Base-by-base conservation (phyloP, 169 alveolate genomes). In the Plasmodium knowlesi region DNA sequence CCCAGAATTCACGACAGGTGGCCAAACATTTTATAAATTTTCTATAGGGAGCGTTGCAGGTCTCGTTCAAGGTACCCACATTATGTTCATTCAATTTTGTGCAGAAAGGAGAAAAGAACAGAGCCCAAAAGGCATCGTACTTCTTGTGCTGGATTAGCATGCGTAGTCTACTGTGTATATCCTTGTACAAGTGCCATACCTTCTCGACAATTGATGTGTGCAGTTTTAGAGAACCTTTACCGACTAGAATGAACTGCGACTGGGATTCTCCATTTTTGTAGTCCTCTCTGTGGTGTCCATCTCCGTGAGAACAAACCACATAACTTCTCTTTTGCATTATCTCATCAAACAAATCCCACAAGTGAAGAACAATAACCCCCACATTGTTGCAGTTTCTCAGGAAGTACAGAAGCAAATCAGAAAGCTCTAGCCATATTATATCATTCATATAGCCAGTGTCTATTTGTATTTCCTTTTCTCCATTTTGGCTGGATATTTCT, bases 381-480 rank as follows among this genome's bases (percentile, higher is more conserved):
- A 80, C 72, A 8, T 14, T 8, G 57, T 14, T 74, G 41, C 14
- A 22, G 3, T 2, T 73, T 57, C 61, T 14, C 41, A 16, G 25
- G 4, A 10, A 46, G 76, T 85, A 43, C 32, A 73, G 53, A 16
- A 85, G 84, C 37, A 83, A 0, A 2, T 32, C 32, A 2, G 93
- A 85, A 6, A 85, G 67, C 25, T 53, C 84, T 1, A 85, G 61
- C 93, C 93, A 85, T 10, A 32, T 73, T 9, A 85, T 19, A 19
- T 85, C 84, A 19, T 85, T 85, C 93, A 85, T 61, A 25, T 43
- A 85, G 12, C 84, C 93, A 12, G 93, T 61, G 14, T 85, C 84
- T 4, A 85, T 19, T 2, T 43, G 22, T 1, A 43, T 12, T 2
- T 67, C 61, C 32, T 41, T n/a, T 39, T 73, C 25, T 34, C 30